phyloP scores from a whole-genome alignment of 2,329 filamentous ascomycete species.

The Pleochaeta shiraiana region DNA sequence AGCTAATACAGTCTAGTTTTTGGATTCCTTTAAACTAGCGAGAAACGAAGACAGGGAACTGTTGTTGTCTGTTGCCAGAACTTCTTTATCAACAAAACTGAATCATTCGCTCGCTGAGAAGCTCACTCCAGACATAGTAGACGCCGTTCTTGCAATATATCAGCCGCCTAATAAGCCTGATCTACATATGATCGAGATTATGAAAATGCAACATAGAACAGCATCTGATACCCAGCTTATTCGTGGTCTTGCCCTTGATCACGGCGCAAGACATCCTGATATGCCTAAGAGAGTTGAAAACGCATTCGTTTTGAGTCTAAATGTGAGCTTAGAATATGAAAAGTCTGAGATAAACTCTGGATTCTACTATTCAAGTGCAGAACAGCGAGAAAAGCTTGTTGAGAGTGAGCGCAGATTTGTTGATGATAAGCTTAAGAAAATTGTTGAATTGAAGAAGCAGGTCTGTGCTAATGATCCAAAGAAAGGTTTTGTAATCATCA shows the following conservation, averaged over 20 bases:
- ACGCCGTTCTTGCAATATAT: conserved; percentile 90
- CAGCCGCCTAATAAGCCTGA: conserved; percentile 78
- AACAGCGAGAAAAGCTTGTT: conserved; percentile 93
- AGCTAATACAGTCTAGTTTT: conserved; percentile 55
- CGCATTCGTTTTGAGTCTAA: conserved; percentile 83
- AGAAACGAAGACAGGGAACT: conserved; percentile 85
- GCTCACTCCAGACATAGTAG: conserved; percentile 86
- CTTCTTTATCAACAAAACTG: conserved; percentile 87
- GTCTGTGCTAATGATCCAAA: conserved; percentile 83
- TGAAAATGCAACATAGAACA: conserved; percentile 99
- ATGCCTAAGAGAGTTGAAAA: conserved; percentile 97
- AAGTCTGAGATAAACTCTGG: conserved; percentile 98
- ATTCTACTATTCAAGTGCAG: conserved; percentile 95
- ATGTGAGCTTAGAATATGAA: conserved; percentile 95
- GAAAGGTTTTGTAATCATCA: conserved; percentile 95
- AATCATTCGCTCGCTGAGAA: conserved; percentile 74
- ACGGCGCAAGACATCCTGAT: conserved; percentile 89
- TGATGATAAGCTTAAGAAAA: conserved; percentile 90
- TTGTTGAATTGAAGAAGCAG: conserved; percentile 94
- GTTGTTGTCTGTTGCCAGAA: conserved; percentile 77
- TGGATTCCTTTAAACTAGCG: conserved; percentile 80
- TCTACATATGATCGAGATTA: conserved; percentile 98
- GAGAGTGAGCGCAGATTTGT: conserved; percentile 94
- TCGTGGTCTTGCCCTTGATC: conserved; percentile 76
- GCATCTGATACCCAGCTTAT: conserved; percentile 94